Conservation (phyloP, 306 rosid genomes). For the Pyrus betulifolia region DNA sequence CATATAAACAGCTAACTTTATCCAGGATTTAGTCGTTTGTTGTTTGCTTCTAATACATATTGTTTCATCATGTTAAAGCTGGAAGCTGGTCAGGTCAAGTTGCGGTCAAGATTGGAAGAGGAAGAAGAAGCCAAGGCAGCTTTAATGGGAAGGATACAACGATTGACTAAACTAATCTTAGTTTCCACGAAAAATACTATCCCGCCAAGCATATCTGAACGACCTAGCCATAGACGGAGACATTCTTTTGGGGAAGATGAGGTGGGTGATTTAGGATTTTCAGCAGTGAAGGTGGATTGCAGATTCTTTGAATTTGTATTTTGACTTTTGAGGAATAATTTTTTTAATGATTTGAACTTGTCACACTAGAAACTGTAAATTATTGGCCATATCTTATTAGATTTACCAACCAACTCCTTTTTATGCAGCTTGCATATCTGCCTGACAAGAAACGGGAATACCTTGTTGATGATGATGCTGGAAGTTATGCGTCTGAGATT, state of each 20-base stretch:
- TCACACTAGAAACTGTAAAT: neutral
- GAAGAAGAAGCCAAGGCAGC: constrained; percentile 93
- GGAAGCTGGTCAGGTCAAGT: constrained; percentile 82
- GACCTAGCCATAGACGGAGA: constrained; percentile 57
- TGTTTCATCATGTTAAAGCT: constrained; percentile 48
- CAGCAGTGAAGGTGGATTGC: neutral
- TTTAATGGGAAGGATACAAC: constrained; percentile 84
- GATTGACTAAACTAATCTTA: constrained; percentile 72
- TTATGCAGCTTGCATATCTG: constrained; percentile 73
- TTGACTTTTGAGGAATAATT: neutral
- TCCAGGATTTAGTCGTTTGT: neutral
- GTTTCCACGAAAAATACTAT: constrained; percentile 68
- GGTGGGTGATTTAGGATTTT: constrained; percentile 35
- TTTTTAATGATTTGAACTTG: too few species aligned
- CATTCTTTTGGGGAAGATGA: constrained; percentile 95
- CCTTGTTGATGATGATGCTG: constrained; percentile 52
- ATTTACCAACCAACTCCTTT: constrained; percentile 12
- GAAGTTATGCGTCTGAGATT: constrained; percentile 54
- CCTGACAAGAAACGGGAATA: constrained; percentile 74
- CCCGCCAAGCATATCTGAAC: constrained; percentile 54
- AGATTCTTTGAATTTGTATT: constrained; percentile 6
- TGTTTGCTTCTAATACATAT: constrained; percentile 19
- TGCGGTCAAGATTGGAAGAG: constrained; percentile 79
- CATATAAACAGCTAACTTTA: neutral
- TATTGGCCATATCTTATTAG: neutral